phyloP scores from a whole-genome alignment of 1,284 basidiomycete species.

The Termitomyces sp. region DNA sequence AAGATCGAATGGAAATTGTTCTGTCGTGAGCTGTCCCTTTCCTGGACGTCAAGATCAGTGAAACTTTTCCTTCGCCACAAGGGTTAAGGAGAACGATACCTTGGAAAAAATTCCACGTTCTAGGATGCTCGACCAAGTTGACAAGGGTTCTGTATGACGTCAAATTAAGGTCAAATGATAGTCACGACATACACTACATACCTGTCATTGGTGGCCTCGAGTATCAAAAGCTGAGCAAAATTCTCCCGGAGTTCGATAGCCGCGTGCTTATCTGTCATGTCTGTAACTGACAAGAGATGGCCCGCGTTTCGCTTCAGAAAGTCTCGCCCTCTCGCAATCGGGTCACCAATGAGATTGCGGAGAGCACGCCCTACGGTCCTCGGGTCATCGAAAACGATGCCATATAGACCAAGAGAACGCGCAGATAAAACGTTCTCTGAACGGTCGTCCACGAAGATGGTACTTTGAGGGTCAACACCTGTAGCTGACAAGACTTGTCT shows the following conservation, averaged over 20 bases:
- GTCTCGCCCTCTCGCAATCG: conserved; percentile 35
- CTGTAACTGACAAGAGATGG: conserved; percentile 41
- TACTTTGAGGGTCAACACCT: conserved; percentile 36
- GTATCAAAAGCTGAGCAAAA: conserved; percentile 52
- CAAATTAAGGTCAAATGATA: conserved; percentile 1
- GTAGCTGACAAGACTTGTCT: conserved; percentile 41
- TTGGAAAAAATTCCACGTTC: conserved; percentile 54
- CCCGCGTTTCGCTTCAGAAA: conserved; percentile 40
- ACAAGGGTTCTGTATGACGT: conserved; percentile 31
- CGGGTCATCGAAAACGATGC: conserved; percentile 46
- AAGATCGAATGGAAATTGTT: conserved; percentile 43
- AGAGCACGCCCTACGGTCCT: conserved; percentile 40
- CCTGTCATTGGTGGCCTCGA: conserved; percentile 49
- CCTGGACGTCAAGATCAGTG: conserved; percentile 22
- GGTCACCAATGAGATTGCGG: conserved; percentile 44
- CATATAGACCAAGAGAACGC: conserved; percentile 49
- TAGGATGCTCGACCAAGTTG: conserved; percentile 37
- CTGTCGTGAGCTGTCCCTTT: conserved; percentile 37
- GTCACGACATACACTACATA: conserved; percentile 21
- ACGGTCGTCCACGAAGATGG: conserved; percentile 57
- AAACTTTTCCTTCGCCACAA: neutral
- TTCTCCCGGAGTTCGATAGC: conserved; percentile 45
- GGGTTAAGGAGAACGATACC: conserved; percentile 22
- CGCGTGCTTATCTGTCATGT: conserved; percentile 23
- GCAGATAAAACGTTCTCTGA: conserved; percentile 56